These are phyloP conservation scores for Fusarium hainanense DNA, from an alignment of 2,329 filamentous ascomycete species.

Conservation along the genomic window DNA sequence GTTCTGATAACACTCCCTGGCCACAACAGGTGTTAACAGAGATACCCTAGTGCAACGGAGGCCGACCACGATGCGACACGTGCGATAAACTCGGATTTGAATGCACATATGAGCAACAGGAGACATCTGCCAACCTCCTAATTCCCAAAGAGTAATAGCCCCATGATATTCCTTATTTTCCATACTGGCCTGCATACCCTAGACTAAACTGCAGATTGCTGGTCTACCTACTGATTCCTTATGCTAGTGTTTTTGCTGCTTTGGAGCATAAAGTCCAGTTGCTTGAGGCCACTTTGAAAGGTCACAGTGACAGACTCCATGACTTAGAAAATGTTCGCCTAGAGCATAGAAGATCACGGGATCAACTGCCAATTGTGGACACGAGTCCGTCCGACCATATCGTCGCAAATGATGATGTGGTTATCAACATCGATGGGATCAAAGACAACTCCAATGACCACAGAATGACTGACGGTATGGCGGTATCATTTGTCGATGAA, in stretches of 20 bases:
- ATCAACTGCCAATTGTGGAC: not conserved
- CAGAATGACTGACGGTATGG: slow-evolving; percentile 12
- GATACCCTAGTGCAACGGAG: not conserved
- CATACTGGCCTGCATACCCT: not conserved
- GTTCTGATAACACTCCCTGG: accelerated
- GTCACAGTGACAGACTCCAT: not conserved
- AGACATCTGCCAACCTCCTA: slow-evolving; percentile 4
- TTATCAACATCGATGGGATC: not conserved
- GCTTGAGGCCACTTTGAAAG: not conserved
- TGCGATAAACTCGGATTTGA: slow-evolving; percentile 15
- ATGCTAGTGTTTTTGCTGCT: not conserved
- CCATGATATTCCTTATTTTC: not conserved
- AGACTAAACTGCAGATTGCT: not conserved
- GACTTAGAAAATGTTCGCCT: not conserved
- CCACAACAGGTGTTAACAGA: not conserved
- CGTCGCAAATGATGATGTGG: not conserved
- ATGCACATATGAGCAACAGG: slow-evolving; percentile 8
- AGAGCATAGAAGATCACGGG: not conserved
- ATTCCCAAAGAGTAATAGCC: slow-evolving; percentile 8
- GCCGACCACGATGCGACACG: slow-evolving; percentile 4
- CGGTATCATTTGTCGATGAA: slow-evolving; percentile 4
- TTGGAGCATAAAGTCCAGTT: slow-evolving; percentile 7
- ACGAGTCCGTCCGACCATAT: not conserved
- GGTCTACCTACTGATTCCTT: not conserved
- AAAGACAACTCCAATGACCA: accelerated